phyloP scores from a whole-genome alignment of 768 basidiomycete genomes.

The Phanerochaete sordida region DNA sequence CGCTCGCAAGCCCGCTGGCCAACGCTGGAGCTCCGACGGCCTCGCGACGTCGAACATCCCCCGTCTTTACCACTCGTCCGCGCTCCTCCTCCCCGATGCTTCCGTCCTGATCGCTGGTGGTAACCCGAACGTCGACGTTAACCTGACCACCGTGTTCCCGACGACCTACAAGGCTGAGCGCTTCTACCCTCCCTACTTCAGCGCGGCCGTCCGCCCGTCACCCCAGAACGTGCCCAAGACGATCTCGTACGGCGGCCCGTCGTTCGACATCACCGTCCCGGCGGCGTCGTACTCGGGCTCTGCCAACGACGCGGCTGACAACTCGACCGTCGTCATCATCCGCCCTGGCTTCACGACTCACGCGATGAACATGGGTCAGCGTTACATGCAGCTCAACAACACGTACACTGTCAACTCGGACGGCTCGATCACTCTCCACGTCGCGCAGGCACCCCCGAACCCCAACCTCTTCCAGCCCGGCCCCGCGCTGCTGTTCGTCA shows the following conservation, averaged over 20 bases:
- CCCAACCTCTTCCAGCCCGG: slow-evolving; percentile 87
- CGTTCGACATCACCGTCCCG: slow-evolving; percentile 74
- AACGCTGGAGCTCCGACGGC: slow-evolving; percentile 69
- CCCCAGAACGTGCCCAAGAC: slow-evolving; percentile 69
- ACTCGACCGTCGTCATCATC: slow-evolving; percentile 71
- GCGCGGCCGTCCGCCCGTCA: slow-evolving; percentile 60
- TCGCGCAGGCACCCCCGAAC: slow-evolving; percentile 80
- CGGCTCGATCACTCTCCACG: slow-evolving; percentile 74
- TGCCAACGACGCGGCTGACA: slow-evolving; percentile 68
- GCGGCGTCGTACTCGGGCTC: slow-evolving; percentile 61
- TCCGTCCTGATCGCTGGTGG: slow-evolving; percentile 88
- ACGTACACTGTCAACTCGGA: slow-evolving; percentile 81
- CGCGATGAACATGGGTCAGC: slow-evolving; percentile 87
- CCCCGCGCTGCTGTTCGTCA: slow-evolving; percentile 80
- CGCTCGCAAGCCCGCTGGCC: slow-evolving; percentile 65
- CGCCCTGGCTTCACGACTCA: slow-evolving; percentile 87
- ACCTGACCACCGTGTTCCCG: slow-evolving; percentile 55
- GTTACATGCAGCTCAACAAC: slow-evolving; percentile 76
- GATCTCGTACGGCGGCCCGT: slow-evolving; percentile 77
- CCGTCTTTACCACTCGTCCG: slow-evolving; percentile 88
- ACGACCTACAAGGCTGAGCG: slow-evolving; percentile 81
- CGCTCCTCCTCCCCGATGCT: slow-evolving; percentile 84
- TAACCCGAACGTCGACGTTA: slow-evolving; percentile 89
- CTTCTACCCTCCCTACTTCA: slow-evolving; percentile 92
- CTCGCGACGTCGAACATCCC: slow-evolving; percentile 61